Conservation (phyloP, 257 asterid species). For the Solanum stenotomum region DNA sequence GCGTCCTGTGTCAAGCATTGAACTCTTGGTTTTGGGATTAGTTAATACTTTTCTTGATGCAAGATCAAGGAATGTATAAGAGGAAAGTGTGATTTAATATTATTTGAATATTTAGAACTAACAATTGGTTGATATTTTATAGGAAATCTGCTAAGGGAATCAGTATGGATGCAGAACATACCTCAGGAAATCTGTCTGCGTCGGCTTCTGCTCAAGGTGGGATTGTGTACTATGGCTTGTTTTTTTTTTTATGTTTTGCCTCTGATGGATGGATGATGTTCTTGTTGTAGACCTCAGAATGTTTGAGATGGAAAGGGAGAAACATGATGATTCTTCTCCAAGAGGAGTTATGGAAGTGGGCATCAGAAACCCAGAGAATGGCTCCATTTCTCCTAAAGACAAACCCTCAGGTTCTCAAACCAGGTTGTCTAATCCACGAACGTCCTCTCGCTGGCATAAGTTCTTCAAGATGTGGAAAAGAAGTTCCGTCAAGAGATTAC, state of each 20-base stretch:
- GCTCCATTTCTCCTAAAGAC: not conserved
- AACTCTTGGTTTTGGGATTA: not conserved
- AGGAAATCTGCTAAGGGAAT: not conserved
- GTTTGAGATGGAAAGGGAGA: slow-evolving; percentile 23
- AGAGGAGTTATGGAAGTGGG: slow-evolving; percentile 24
- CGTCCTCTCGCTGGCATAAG: slow-evolving; percentile 31
- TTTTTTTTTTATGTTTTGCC: not conserved
- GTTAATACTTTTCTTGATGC: not conserved
- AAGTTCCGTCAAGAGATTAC: slow-evolving; percentile 18
- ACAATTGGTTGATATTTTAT: not conserved
- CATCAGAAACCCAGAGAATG: slow-evolving; percentile 3
- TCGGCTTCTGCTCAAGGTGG: slow-evolving; percentile 49
- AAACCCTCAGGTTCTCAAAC: not conserved
- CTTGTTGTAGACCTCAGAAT: slow-evolving; percentile 29
- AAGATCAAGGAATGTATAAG: not conserved
- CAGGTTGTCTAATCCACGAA: not conserved
- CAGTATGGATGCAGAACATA: not conserved
- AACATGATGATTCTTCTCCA: slow-evolving; percentile 14
- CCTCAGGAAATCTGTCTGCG: not conserved
- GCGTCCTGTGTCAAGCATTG: not conserved
- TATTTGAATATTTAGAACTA: not conserved
- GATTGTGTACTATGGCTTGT: not conserved
- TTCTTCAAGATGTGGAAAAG: slow-evolving; percentile 38
- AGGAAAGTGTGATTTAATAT: not conserved
- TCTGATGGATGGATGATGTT: not conserved